Evolutionary conservation across 768 basidiomycete genomes (phyloP).

Genomic region (Pulveroboletus sp.): DNA sequence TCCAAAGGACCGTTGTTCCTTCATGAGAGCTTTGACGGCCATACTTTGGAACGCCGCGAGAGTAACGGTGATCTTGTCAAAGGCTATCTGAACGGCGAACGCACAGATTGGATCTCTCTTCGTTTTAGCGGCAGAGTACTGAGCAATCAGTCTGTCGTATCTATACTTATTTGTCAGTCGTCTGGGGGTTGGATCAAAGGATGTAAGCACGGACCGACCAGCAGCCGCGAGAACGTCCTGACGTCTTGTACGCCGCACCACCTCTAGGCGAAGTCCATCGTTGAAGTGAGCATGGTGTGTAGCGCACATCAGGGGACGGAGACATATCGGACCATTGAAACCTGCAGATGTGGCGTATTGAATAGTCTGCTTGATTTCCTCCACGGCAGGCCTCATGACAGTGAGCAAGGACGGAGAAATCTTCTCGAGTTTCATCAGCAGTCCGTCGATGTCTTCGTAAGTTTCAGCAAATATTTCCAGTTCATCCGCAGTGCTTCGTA

Average conservation of each 20-base stretch:
- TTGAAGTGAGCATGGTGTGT: slow-evolving; percentile 61
- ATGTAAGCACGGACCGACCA: slow-evolving; percentile 51
- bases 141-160: slow-evolving; percentile 66
- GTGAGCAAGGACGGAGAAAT: slow-evolving; percentile 48
- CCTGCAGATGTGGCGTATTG: slow-evolving; percentile 58
- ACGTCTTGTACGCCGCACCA: slow-evolving; percentile 60
- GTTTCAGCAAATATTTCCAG: slow-evolving; percentile 64
- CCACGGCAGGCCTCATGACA: slow-evolving; percentile 46
- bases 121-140: slow-evolving; percentile 52
- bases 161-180: slow-evolving; percentile 32
- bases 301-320: slow-evolving; percentile 73
- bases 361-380: slow-evolving; percentile 61
- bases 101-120: slow-evolving; percentile 57
- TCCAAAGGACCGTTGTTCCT: slow-evolving; percentile 78
- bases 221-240: slow-evolving; percentile 75
- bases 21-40: slow-evolving; percentile 64
- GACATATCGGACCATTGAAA: slow-evolving; percentile 54
- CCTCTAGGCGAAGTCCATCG: slow-evolving; percentile 71
- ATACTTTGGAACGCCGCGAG: slow-evolving; percentile 65
- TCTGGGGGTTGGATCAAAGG: background rate
- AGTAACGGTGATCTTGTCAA: slow-evolving; percentile 70
- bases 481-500: slow-evolving; percentile 66
- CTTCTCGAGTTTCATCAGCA: slow-evolving; percentile 55
- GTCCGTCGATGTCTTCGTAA: slow-evolving; percentile 58
- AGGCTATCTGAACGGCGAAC: slow-evolving; percentile 67